Percentiles rank a stretch among this genome's conserved stretches.
phyloP scores from a whole-genome alignment of 139 green algal genomes.

The Chlamydomonas incerta region DNA sequence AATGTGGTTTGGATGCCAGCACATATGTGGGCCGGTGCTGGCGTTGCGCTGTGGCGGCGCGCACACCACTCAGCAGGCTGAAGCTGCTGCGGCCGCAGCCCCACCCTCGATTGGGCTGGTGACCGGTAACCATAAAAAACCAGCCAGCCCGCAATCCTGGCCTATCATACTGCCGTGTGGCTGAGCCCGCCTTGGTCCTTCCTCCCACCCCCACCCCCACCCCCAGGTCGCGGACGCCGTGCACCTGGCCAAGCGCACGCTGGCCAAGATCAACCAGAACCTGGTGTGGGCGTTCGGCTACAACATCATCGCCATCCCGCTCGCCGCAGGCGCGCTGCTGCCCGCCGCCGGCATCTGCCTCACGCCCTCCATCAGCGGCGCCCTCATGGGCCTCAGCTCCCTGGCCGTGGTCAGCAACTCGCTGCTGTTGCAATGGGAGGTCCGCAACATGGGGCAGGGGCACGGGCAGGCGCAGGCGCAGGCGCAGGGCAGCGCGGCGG shows the following conservation, averaged over 20 bases:
- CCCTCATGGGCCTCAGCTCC: slow-evolving; percentile 87
- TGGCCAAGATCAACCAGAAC: slow-evolving; percentile 92
- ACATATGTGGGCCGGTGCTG: too few species aligned
- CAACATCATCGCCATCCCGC: slow-evolving; percentile 85
- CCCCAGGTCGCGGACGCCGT: slow-evolving; percentile 86
- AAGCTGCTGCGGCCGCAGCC: too few species aligned
- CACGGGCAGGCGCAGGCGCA: background rate
- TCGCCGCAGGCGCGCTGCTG: slow-evolving; percentile 66
- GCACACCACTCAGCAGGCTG: too few species aligned
- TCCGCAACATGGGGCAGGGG: slow-evolving; percentile 4
- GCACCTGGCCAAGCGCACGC: slow-evolving; percentile 75
- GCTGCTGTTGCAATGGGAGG: slow-evolving; percentile 77
- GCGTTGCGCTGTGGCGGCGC: too few species aligned
- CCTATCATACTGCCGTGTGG: too few species aligned
- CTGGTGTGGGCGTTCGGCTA: slow-evolving; percentile 92
- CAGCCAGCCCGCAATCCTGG: too few species aligned
- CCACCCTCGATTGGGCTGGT: too few species aligned
- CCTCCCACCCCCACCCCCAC: too few species aligned
- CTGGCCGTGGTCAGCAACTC: slow-evolving; percentile 91
- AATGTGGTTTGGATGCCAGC: too few species aligned
- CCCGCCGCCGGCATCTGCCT: slow-evolving; percentile 63
- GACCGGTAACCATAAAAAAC: too few species aligned
- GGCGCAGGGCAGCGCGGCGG: background rate
- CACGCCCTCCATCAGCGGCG: slow-evolving; percentile 70
- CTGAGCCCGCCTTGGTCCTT: too few species aligned